Evolutionary conservation across 2,329 filamentous ascomycete species (phyloP).

Genomic region (Hypoxylon sp.): DNA sequence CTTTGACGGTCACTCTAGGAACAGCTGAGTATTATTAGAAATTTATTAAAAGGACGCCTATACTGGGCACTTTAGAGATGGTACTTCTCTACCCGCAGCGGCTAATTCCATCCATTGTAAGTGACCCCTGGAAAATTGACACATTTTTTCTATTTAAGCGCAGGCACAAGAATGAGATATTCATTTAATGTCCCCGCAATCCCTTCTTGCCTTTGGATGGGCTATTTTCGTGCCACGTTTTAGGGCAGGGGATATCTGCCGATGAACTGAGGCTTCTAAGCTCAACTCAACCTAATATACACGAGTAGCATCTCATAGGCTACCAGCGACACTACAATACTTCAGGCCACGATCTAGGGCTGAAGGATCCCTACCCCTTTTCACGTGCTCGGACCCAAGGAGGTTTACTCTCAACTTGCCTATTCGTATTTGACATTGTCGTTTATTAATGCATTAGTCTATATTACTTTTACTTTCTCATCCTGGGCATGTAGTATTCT

Average conservation of each 20-base stretch:
- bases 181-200: constrained; percentile 22
- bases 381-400: constrained; percentile 8
- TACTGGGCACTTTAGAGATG: constrained; percentile 2
- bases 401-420: constrained; percentile 5
- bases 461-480: constrained; percentile 24
- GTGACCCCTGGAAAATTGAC: constrained; percentile 31
- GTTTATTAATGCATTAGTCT: constrained; percentile 12
- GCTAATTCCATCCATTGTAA: constrained; percentile 27
- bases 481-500: constrained; percentile 5
- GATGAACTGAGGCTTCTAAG: constrained; percentile 15
- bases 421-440: constrained; percentile 6
- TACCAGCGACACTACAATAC: neutral
- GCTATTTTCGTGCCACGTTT: constrained; percentile 23
- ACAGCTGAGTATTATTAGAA: constrained; percentile 3
- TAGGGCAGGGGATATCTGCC: constrained; percentile 16
- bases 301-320: constrained; percentile 1
- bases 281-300: constrained; percentile 19
- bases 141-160: constrained; percentile 24
- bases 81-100: constrained; percentile 17
- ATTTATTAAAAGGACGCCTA: constrained; percentile 5
- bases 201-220: constrained; percentile 1
- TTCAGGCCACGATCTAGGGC: constrained; percentile 4
- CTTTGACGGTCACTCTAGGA: too few relatives aligned
- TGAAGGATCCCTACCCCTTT: neutral
- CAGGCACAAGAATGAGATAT: neutral